These are phyloP conservation scores for Cercis canadensis DNA, from an alignment of 306 rosid genomes.

Conservation along the genomic window DNA sequence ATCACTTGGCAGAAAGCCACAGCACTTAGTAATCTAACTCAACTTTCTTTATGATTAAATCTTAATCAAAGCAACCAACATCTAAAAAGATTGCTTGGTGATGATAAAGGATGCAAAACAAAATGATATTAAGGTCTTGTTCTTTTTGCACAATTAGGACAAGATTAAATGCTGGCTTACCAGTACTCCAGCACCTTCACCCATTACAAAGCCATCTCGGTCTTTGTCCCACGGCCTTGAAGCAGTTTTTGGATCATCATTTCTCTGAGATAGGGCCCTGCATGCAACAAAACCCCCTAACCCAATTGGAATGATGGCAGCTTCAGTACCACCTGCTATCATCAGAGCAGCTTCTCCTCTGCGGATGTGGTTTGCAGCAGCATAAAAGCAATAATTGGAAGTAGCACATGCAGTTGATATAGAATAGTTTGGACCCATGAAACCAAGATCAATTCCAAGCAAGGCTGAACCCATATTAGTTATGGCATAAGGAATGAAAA, in stretches of 20 bases:
- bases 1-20: conserved; percentile 21
- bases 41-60: neutral
- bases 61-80: conserved; percentile 11
- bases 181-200: conserved; percentile 97
- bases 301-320: conserved; percentile 93
- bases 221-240: conserved; percentile 99
- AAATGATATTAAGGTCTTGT: neutral
- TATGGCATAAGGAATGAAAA: conserved; percentile 92
- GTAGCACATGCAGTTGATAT: conserved; percentile 99
- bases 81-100: neutral
- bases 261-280: conserved; percentile 96
- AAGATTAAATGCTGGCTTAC: conserved; percentile 51
- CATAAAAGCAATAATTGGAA: conserved; percentile 91
- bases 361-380: conserved; percentile 97
- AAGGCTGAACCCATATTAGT: conserved; percentile 98
- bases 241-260: conserved; percentile 96
- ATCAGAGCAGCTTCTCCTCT: conserved; percentile 97
- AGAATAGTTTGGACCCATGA: conserved; percentile 97
- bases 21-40: conserved; percentile 3
- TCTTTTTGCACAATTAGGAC: neutral
- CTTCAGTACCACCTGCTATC: conserved; percentile 98
- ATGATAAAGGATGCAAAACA: neutral
- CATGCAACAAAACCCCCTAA: conserved; percentile 96
- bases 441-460: conserved; percentile 91
- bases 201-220: conserved; percentile 98